These are phyloP conservation scores for Acanthamoeba castellanii DNA, from an alignment of 208 protist species.

Conservation along the genomic window DNA sequence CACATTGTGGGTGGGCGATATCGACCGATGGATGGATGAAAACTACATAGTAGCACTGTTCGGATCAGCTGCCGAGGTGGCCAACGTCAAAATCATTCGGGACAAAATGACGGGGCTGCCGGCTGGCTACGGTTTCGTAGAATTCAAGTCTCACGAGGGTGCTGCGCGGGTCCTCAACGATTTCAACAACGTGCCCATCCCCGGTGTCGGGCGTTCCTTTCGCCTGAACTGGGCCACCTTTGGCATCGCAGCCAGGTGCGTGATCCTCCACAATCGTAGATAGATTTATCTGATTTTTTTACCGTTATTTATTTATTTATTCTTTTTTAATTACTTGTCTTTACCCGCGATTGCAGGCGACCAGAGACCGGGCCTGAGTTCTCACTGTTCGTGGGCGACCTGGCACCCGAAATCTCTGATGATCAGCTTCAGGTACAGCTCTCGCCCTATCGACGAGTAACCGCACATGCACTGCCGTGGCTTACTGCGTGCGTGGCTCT, in stretches of 20 bases:
- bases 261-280: background rate
- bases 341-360: background rate
- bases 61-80: background rate
- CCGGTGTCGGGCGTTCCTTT: background rate
- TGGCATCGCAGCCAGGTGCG: background rate
- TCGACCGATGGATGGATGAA: conserved; percentile 13
- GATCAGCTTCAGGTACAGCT: background rate
- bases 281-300: background rate
- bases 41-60: background rate
- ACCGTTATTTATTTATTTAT: background rate
- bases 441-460: too few relatives aligned
- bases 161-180: conserved; percentile 8
- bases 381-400: conserved; percentile 24
- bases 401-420: background rate
- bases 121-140: conserved; percentile 15
- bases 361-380: background rate
- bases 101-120: background rate
- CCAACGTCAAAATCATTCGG: background rate
- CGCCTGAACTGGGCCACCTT: conserved; percentile 18
- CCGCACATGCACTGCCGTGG: background rate
- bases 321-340: background rate
- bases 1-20: conserved; percentile 27
- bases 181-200: conserved; percentile 23
- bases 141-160: background rate
- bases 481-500: background rate